Conservation (phyloP, 306 rosid species). For the Alnus glutinosa region DNA sequence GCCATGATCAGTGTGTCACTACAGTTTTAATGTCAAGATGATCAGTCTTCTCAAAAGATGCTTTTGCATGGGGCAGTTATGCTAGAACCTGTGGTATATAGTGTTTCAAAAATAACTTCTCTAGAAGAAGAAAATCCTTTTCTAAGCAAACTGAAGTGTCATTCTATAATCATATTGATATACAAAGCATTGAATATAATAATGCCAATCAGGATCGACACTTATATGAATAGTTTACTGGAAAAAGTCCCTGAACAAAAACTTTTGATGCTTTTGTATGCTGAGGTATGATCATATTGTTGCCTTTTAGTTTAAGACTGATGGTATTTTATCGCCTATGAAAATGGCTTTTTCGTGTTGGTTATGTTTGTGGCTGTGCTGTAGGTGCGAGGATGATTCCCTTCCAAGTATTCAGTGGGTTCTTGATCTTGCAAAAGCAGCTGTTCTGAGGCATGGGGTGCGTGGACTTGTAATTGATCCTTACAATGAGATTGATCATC, state of each 20-base stretch:
- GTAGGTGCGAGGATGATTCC: slow-evolving; percentile 86
- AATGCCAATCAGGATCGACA: neutral
- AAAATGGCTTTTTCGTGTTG: slow-evolving; percentile 15
- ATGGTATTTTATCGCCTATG: neutral
- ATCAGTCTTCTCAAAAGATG: neutral
- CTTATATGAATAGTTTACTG: neutral
- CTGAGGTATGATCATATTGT: slow-evolving; percentile 2
- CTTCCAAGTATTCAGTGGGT: slow-evolving; percentile 89
- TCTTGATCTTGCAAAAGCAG: slow-evolving; percentile 85
- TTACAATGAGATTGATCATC: slow-evolving; percentile 97
- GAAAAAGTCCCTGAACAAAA: slow-evolving; percentile 26
- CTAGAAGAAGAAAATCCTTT: neutral
- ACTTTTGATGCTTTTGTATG: slow-evolving; percentile 16
- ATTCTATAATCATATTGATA: neutral
- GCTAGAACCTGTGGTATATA: neutral
- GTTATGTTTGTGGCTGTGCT: slow-evolving; percentile 28
- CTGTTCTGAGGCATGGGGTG: slow-evolving; percentile 88
- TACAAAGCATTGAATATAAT: neutral
- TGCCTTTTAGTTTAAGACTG: neutral
- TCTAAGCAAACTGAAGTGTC: slow-evolving; percentile 3
- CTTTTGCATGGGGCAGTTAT: slow-evolving; percentile 14
- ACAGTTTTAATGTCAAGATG: neutral
- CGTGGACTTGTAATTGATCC: slow-evolving; percentile 99
- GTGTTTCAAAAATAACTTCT: neutral
- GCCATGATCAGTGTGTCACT: neutral